These are phyloP conservation scores for Penicillium sp. DNA, from an alignment of 2,329 filamentous ascomycete genomes.

Conservation along the genomic window DNA sequence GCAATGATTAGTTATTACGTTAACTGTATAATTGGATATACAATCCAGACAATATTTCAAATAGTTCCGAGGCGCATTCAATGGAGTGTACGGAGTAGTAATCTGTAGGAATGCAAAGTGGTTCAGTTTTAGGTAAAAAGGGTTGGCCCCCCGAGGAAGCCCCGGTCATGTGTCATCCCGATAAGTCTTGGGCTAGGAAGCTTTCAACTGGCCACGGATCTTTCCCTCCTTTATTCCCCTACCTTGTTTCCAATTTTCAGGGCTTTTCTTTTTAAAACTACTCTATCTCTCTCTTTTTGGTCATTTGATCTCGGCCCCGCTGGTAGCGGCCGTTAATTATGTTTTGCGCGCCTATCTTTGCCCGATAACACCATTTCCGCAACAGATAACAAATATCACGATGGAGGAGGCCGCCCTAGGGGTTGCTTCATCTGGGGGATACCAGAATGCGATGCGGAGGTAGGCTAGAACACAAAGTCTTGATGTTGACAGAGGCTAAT, in stretches of 20 bases:
- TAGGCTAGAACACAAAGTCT: neutral
- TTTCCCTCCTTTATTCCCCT: constrained; percentile 4
- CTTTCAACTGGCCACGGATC: neutral
- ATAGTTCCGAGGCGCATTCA: neutral
- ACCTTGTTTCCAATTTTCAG: neutral
- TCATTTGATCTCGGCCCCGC: constrained; percentile 18
- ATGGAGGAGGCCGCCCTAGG: constrained; percentile 37
- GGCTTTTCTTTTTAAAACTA: constrained; percentile 10
- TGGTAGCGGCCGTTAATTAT: constrained; percentile 32
- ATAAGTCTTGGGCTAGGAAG: neutral
- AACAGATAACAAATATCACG: constrained; percentile 14
- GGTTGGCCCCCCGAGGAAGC: neutral
- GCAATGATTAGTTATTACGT: constrained; percentile 18
- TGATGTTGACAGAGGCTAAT: neutral
- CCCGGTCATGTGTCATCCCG: constrained; percentile 9
- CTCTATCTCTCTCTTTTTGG: constrained; percentile 8
- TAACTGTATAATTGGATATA: neutral
- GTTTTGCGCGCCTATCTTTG: constrained; percentile 19
- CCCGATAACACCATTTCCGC: constrained; percentile 15
- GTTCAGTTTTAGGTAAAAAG: neutral
- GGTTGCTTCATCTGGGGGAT: constrained; percentile 23
- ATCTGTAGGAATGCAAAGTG: neutral
- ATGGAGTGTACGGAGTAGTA: neutral
- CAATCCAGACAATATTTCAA: neutral
- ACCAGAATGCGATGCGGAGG: neutral